Percentiles rank a stretch among this genome's conserved stretches.
Conservation (phyloP, 352 stramenopile genomes). For the Globisporangium nagaii region DNA sequence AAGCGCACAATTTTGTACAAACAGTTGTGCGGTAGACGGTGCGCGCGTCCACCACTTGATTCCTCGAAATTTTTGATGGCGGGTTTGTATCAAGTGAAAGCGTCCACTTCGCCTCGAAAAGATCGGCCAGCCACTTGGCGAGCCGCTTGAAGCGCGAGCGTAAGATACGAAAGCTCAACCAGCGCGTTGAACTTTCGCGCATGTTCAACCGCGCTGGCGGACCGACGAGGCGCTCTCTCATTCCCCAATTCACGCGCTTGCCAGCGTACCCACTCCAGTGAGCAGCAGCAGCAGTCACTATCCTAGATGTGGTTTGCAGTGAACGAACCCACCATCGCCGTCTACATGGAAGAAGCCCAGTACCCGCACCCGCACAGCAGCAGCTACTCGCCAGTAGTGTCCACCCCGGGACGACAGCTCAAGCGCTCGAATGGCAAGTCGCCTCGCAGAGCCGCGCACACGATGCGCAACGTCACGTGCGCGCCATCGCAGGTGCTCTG, state of each 20-base stretch:
- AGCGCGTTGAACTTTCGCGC: slow-evolving; percentile 1
- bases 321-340: neutral
- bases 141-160: neutral
- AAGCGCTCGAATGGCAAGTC: neutral
- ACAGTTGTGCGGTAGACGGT: neutral
- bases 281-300: neutral
- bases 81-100: slow-evolving; percentile 5
- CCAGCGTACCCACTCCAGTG: neutral
- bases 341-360: slow-evolving; percentile 2
- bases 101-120: too few species aligned
- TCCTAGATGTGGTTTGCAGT: slow-evolving; percentile 2
- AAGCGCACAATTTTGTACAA: neutral
- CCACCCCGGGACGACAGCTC: neutral
- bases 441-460: neutral
- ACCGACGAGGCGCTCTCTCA: neutral
- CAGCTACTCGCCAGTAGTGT: slow-evolving; percentile 1
- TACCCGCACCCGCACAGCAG: neutral
- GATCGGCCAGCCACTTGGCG: neutral
- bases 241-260: neutral
- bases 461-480: slow-evolving; percentile 9
- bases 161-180: slow-evolving; percentile 6
- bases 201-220: slow-evolving; percentile 1
- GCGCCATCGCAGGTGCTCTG: slow-evolving; percentile 15
- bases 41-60: slow-evolving; percentile 11
- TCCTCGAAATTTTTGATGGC: slow-evolving; percentile 8